Conservation (phyloP, 2,329 filamentous ascomycete species). For the Sarocladium strictum region DNA sequence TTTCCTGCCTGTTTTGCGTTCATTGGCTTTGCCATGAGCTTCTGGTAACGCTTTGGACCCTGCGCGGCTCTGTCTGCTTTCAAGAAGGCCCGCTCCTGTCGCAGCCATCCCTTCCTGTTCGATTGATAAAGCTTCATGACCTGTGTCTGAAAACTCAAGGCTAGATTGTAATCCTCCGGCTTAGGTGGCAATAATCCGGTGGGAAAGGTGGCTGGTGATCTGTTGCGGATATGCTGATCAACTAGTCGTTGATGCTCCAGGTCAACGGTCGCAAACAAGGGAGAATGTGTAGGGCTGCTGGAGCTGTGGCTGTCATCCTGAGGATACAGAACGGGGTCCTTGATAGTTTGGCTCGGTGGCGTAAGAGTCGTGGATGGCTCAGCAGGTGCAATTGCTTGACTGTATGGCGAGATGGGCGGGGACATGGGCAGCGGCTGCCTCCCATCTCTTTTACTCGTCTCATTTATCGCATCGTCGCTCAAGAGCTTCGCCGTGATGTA, state of each 20-base stretch:
- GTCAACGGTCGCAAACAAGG: not conserved
- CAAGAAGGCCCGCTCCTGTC: slow-evolving; percentile 44
- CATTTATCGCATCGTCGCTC: not conserved
- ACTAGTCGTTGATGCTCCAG: slow-evolving; percentile 5
- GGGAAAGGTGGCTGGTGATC: slow-evolving; percentile 36
- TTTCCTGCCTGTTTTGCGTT: slow-evolving; percentile 16
- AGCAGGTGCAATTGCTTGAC: slow-evolving; percentile 25
- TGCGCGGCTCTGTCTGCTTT: slow-evolving; percentile 38
- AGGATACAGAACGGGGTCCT: slow-evolving; percentile 56
- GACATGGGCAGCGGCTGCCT: slow-evolving; percentile 41
- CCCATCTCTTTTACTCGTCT: slow-evolving; percentile 10
- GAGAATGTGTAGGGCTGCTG: slow-evolving; percentile 30
- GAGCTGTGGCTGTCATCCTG: slow-evolving; percentile 31
- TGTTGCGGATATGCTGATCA: slow-evolving; percentile 37
- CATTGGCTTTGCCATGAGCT: slow-evolving; percentile 35
- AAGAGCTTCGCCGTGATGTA: not conserved
- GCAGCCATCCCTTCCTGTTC: slow-evolving; percentile 43
- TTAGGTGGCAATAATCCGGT: slow-evolving; percentile 38
- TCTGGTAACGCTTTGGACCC: slow-evolving; percentile 30
- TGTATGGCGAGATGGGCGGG: slow-evolving; percentile 50
- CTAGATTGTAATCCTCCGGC: slow-evolving; percentile 47
- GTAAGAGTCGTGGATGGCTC: slow-evolving; percentile 17
- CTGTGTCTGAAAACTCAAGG: slow-evolving; percentile 46
- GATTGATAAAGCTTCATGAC: slow-evolving; percentile 39
- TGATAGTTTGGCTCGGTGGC: slow-evolving; percentile 25